Evolutionary conservation across 2,329 filamentous ascomycete genomes (phyloP).

Genomic region (Talaromyces pinophilus): DNA sequence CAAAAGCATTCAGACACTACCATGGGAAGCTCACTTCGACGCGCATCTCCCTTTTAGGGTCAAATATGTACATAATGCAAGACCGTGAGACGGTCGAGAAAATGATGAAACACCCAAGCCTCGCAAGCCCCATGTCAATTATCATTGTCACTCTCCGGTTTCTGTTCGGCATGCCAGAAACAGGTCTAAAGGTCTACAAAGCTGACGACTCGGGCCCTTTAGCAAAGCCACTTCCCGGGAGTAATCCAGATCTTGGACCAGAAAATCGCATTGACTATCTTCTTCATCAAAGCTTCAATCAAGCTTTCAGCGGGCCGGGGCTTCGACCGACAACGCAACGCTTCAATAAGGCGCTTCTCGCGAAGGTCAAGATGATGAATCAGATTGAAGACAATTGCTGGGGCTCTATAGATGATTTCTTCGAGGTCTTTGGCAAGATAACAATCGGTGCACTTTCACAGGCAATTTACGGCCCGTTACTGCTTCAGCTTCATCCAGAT

Average conservation of each 20-base stretch:
- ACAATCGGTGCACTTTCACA: slow-evolving; percentile 2
- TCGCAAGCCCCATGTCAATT: slow-evolving; percentile 10
- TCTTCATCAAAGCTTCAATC: slow-evolving; percentile 8
- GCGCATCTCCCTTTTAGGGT: slow-evolving; percentile 1
- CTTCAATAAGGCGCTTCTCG: not conserved
- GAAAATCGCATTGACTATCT: slow-evolving; percentile 3
- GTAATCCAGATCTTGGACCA: slow-evolving; percentile 2
- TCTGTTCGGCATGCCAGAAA: slow-evolving; percentile 3
- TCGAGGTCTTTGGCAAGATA: not conserved
- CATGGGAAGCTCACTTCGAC: not conserved
- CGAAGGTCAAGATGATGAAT: not conserved
- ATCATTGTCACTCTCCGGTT: slow-evolving; percentile 5
- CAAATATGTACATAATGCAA: slow-evolving; percentile 4
- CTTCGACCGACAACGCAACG: slow-evolving; percentile 3
- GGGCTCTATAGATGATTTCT: not conserved
- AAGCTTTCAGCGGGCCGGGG: not conserved
- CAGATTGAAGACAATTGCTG: not conserved
- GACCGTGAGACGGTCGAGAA: slow-evolving; percentile 5
- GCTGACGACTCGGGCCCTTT: slow-evolving; percentile 3
- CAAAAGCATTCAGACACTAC: not conserved
- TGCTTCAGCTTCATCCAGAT: not conserved
- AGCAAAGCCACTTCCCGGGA: not conserved
- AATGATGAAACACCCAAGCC: slow-evolving; percentile 11
- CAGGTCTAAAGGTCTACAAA: not conserved
- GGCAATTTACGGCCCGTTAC: not conserved